Evolutionary conservation across 805 yeast genomes (phyloP).

Genomic region (Blastobotrys peoriensis): DNA sequence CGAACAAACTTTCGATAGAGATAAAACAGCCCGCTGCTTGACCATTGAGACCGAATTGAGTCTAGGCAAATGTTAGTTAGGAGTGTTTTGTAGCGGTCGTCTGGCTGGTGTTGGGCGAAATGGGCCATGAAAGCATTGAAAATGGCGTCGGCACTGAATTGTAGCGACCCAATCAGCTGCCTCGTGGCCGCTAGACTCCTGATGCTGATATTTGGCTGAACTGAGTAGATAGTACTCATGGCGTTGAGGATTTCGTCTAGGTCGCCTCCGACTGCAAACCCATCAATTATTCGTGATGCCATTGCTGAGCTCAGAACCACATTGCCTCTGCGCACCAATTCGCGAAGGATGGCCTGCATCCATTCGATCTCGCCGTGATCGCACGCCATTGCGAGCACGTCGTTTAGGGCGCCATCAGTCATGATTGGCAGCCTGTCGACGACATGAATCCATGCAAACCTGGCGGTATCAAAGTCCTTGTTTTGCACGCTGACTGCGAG

Average conservation of each 20-base stretch:
- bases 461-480: neutral
- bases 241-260: neutral
- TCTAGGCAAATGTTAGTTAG: slow-evolving; percentile 11
- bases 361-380: neutral
- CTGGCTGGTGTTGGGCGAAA: too few species aligned
- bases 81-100: slow-evolving; percentile 3
- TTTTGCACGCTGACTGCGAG: neutral
- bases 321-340: neutral
- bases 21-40: slow-evolving; percentile 7
- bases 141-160: too few species aligned
- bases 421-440: neutral
- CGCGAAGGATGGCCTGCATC: neutral
- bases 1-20: slow-evolving; percentile 7
- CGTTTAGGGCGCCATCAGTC: neutral
- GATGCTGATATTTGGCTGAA: too few species aligned
- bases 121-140: too few species aligned
- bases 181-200: too few species aligned
- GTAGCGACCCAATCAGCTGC: too few species aligned
- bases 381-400: neutral
- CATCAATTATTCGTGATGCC: neutral
- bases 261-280: neutral
- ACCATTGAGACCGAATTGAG: slow-evolving; percentile 1
- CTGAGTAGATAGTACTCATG: neutral
- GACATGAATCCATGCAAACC: neutral
- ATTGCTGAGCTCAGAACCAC: neutral